These are phyloP conservation scores for Oenanthe javanica DNA, from an alignment of 140 eudicot genomes.

Conservation along the genomic window DNA sequence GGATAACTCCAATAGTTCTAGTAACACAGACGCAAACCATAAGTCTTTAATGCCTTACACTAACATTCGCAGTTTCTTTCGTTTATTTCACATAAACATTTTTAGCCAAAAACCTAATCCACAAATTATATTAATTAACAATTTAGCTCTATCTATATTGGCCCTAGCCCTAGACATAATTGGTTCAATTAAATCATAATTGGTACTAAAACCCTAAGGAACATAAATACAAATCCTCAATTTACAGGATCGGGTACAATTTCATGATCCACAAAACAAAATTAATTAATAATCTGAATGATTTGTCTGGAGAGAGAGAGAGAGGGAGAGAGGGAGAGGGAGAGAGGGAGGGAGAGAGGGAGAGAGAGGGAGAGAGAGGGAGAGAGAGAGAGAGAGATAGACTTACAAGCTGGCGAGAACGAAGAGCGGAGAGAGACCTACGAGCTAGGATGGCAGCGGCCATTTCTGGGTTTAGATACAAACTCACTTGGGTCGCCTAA, in stretches of 20 bases:
- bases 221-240: neutral
- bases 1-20: neutral
- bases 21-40: neutral
- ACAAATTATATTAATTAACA: neutral
- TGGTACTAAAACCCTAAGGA: neutral
- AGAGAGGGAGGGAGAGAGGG: too few species aligned
- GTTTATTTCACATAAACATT: neutral
- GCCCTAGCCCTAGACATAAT: neutral
- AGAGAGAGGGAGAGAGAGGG: too few species aligned
- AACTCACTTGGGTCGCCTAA: neutral
- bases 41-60: neutral
- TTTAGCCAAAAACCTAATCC: neutral
- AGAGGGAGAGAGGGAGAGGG: too few species aligned
- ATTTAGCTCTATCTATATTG: neutral
- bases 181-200: neutral
- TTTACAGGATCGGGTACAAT: neutral
- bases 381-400: too few species aligned
- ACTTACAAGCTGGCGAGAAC: slow-evolving; percentile 76
- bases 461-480: slow-evolving; percentile 21
- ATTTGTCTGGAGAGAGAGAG: neutral
- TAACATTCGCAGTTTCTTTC: neutral
- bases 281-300: neutral
- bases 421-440: slow-evolving; percentile 52
- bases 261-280: neutral
- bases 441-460: slow-evolving; percentile 84